These are phyloP conservation scores for Jaenimonas drosophilae DNA, from an alignment of 208 protist genomes.

Conservation along the genomic window DNA sequence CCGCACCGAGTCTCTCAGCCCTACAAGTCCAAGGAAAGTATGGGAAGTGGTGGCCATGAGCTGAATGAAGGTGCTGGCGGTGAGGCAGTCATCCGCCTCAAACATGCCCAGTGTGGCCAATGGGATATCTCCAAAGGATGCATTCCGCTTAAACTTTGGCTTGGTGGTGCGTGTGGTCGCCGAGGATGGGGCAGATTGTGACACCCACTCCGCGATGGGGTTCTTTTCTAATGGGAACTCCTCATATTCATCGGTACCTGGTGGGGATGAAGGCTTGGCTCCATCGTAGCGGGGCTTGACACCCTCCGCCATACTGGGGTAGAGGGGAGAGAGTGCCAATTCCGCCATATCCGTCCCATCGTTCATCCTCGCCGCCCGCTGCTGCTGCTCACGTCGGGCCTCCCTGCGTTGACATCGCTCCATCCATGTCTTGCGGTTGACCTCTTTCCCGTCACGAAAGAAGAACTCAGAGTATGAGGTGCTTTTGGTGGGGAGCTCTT, in stretches of 20 bases:
- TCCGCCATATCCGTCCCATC: background rate
- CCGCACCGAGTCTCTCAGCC: slow-evolving; percentile 78
- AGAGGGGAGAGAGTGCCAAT: background rate
- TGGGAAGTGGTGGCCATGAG: slow-evolving; percentile 67
- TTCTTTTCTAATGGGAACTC: too few relatives aligned
- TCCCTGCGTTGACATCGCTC: slow-evolving; percentile 5
- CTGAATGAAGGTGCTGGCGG: slow-evolving; percentile 33
- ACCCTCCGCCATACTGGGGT: too few relatives aligned
- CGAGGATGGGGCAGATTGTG: too few relatives aligned
- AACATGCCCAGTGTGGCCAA: slow-evolving; percentile 14
- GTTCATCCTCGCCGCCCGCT: background rate
- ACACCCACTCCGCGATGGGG: too few relatives aligned
- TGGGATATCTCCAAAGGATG: slow-evolving; percentile 25
- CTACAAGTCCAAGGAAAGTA: slow-evolving; percentile 87
- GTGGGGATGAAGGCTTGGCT: too few relatives aligned
- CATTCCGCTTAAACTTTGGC: slow-evolving; percentile 10
- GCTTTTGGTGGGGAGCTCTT: slow-evolving; percentile 14
- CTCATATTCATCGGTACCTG: too few relatives aligned
- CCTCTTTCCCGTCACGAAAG: slow-evolving; percentile 62
- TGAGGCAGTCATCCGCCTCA: slow-evolving; percentile 51
- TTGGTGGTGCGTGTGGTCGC: too few relatives aligned
- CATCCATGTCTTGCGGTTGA: slow-evolving; percentile 18
- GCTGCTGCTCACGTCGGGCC: slow-evolving; percentile 1
- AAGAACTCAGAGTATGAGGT: slow-evolving; percentile 61
- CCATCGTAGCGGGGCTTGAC: too few relatives aligned